Evolutionary conservation across 2,329 filamentous ascomycete genomes (phyloP).

Genomic region (Alternaria arborescens): DNA sequence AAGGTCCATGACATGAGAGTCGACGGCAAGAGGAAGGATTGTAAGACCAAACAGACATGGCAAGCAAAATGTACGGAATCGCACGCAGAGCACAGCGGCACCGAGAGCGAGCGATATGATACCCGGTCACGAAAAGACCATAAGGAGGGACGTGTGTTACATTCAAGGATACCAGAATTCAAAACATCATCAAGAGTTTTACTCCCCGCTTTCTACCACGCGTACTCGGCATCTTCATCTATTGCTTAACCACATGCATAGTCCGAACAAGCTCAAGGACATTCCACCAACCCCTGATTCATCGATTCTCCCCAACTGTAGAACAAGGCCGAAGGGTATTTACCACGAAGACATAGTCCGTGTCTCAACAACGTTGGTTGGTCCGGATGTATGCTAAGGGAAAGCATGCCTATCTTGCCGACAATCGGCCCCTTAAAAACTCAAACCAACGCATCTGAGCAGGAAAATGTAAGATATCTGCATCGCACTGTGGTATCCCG

Average conservation of each 20-base stretch:
- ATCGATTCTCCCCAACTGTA: neutral
- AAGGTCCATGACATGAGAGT: neutral
- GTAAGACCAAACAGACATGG: neutral
- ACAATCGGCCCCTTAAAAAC: neutral
- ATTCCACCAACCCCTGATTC: neutral
- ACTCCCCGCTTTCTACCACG: neutral
- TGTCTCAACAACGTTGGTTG: neutral
- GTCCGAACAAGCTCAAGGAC: neutral
- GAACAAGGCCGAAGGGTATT: neutral
- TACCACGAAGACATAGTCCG: neutral
- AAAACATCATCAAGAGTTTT: no score
- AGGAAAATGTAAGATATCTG: neutral
- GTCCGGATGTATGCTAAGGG: neutral
- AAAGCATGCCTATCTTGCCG: neutral
- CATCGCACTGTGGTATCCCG: neutral
- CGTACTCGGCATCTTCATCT: neutral
- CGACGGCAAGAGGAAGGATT: neutral
- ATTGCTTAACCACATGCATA: neutral
- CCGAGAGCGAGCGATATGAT: neutral
- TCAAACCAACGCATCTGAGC: neutral
- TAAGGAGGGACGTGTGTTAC: neutral
- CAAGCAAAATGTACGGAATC: neutral
- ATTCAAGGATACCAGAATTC: neutral
- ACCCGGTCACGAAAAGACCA: neutral
- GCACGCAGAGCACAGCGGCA: neutral